A percentile compares a stretch with the other conserved stretches of the same genome.
These are phyloP conservation scores for Cocos nucifera DNA, from an alignment of 176 grass and related monocot genomes.

Conservation along the genomic window DNA sequence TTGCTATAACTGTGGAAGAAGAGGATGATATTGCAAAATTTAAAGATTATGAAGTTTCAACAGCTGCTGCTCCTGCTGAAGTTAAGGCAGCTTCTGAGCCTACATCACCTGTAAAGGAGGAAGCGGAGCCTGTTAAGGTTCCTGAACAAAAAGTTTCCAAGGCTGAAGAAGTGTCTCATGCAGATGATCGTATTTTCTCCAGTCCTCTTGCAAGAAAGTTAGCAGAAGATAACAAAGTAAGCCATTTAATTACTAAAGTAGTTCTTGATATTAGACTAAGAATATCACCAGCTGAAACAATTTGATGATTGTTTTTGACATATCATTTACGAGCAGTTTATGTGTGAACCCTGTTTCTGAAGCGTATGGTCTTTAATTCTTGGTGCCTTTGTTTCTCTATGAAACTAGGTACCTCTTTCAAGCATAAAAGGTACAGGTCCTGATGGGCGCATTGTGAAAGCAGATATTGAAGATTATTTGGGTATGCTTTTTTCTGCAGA, in stretches of 20 bases:
- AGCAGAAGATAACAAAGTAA: slow-evolving; percentile 86
- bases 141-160: slow-evolving; percentile 45
- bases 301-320: too few relatives aligned
- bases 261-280: neutral
- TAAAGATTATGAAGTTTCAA: slow-evolving; percentile 73
- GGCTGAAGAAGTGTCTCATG: slow-evolving; percentile 39
- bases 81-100: slow-evolving; percentile 34
- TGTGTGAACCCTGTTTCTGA: too few relatives aligned
- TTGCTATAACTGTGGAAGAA: slow-evolving; percentile 82
- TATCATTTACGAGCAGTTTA: too few relatives aligned
- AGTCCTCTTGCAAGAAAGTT: slow-evolving; percentile 89
- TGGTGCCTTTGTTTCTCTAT: too few relatives aligned
- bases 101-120: slow-evolving; percentile 25
- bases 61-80: slow-evolving; percentile 42
- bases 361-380: too few relatives aligned
- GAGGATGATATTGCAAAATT: slow-evolving; percentile 83
- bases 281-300: too few relatives aligned
- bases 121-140: slow-evolving; percentile 27
- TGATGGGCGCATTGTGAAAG: slow-evolving; percentile 90
- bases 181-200: slow-evolving; percentile 66
- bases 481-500: slow-evolving; percentile 36
- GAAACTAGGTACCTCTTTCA: slow-evolving; percentile 56
- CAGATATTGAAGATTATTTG: slow-evolving; percentile 94
- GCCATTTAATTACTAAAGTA: slow-evolving; percentile 2
- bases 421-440: slow-evolving; percentile 87